Evolutionary conservation across 2,329 filamentous ascomycete species (phyloP).

Genomic region (Ophiosphaerella herpotricha): DNA sequence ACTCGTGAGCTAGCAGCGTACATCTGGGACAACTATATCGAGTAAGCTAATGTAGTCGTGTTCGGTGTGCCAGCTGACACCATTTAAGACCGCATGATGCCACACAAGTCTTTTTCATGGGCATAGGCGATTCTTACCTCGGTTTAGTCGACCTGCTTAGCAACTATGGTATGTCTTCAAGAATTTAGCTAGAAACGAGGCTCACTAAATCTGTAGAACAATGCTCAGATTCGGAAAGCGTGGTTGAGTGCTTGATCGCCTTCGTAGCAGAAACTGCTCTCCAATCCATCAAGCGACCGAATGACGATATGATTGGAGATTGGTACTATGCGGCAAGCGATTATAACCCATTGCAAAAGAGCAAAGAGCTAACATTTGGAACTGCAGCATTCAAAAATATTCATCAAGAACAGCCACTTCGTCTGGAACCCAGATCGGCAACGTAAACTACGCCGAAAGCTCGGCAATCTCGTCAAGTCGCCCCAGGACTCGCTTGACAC

Average conservation of each 20-base stretch:
- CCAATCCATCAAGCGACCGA: constrained; percentile 67
- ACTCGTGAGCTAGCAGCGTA: constrained; percentile 78
- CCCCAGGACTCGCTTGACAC: constrained; percentile 55
- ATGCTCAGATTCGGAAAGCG: constrained; percentile 61
- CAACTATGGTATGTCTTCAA: constrained; percentile 64
- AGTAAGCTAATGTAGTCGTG: constrained; percentile 52
- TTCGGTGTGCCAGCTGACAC: constrained; percentile 8
- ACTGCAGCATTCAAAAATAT: constrained; percentile 72
- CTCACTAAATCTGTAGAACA: constrained; percentile 45
- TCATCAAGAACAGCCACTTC: constrained; percentile 73
- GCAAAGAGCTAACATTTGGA: constrained; percentile 1
- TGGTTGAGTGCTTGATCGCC: constrained; percentile 72
- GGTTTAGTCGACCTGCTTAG: constrained; percentile 82
- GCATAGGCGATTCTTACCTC: constrained; percentile 85
- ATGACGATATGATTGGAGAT: constrained; percentile 72
- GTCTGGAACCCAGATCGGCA: constrained; percentile 70
- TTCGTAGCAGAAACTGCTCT: constrained; percentile 78
- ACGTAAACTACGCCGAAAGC: constrained; percentile 61
- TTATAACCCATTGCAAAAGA: not conserved
- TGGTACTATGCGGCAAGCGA: constrained; percentile 76
- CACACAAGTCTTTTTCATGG: constrained; percentile 81
- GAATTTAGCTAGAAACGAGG: not conserved
- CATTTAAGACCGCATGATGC: constrained; percentile 58
- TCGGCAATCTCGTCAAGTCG: constrained; percentile 58
- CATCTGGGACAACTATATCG: constrained; percentile 96